A percentile compares a stretch with the other conserved stretches of the same genome.
phyloP scores from a whole-genome alignment of 495 filamentous ascomycete genomes.

The Penicillium simplicissimum region DNA sequence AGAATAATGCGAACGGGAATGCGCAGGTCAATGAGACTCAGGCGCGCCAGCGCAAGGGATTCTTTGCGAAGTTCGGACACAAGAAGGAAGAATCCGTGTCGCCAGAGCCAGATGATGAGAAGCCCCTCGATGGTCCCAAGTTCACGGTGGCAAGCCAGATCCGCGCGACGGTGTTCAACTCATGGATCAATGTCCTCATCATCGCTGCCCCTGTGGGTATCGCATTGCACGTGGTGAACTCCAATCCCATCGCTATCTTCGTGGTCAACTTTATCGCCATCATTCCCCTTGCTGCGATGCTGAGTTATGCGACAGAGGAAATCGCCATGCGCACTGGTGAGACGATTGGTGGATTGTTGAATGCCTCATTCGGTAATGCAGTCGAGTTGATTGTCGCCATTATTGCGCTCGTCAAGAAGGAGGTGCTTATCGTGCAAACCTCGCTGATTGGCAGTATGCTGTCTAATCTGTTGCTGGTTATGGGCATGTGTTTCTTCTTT shows the following conservation, averaged over 20 bases:
- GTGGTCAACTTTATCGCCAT: conserved; percentile 89
- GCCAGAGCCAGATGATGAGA: conserved; percentile 17
- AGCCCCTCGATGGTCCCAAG: conserved; percentile 45
- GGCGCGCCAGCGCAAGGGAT: conserved; percentile 30
- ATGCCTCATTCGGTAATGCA: conserved; percentile 86
- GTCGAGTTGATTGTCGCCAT: conserved; percentile 91
- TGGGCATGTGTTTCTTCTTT: conserved; percentile 93
- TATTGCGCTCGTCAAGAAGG: conserved; percentile 68
- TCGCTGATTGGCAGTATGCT: conserved; percentile 89
- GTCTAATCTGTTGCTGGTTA: conserved; percentile 86
- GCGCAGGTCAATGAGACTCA: neutral
- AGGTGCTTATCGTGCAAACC: conserved; percentile 88
- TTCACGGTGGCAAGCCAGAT: conserved; percentile 73
- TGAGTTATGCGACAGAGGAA: conserved; percentile 58
- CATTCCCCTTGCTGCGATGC: conserved; percentile 59
- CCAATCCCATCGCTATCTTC: conserved; percentile 65
- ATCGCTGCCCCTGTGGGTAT: conserved; percentile 77
- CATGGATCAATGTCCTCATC: conserved; percentile 84
- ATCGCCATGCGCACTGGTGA: conserved; percentile 65
- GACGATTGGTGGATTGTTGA: conserved; percentile 80
- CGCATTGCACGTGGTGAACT: conserved; percentile 61
- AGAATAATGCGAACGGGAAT: conserved; percentile 1
- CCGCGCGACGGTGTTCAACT: conserved; percentile 68
- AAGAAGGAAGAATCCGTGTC: neutral
- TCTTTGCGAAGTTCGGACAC: conserved; percentile 22